Base-by-base conservation (phyloP, 2,329 filamentous ascomycete species). In the Myriosclerotinia scirpicola region DNA sequence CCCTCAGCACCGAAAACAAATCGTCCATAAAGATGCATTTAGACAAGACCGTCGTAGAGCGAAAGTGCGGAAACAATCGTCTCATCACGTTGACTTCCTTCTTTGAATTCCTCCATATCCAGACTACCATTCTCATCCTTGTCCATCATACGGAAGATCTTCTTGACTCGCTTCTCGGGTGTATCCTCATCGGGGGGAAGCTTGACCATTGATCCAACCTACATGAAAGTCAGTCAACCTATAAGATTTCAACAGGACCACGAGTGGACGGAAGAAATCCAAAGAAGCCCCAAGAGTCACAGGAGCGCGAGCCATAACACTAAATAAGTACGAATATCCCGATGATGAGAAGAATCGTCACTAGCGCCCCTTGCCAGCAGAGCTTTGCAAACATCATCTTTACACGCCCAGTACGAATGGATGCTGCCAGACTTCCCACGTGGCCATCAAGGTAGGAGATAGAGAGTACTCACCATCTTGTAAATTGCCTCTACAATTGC, bases 91-190 rank as follows among this genome's bases (percentile, higher is more conserved):
- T 98, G 97, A 82, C 93, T 97, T 73, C 95, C 95, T 81, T 99
- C 95, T 82, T 98, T 98, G 84, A 99, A 99, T 79, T 99, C 95
- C 69, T 93, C 90, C 85, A 97, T 94, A 78, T 98, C 94, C 74
- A 99, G 82, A 76, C 91, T 96, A 74, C 94, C 95, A 77, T 98
- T 98, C 82, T 98, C 94, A 78, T 99, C 95, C 85, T 99, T 99
- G 84, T 99, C 95, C 95, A 99, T 99, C 95, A 98, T 98, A 76
- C 90, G 86, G 84, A 99, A 99, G 79, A 99, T 98, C 84, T 99
- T 99, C 80, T 85, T 88, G 70, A 99, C 95, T 71, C 95, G 90
- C 84, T 99, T 99, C 84, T 98, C 94, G 22, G 95, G 95, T 67
- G 95, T 99, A 81, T 99, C 94, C 82, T 99, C 95, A 81, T 99